A percentile compares a stretch with the other conserved stretches of the same genome.
Conservation (phyloP, 2,329 filamentous ascomycete genomes). For the Alternaria ventricosa region DNA sequence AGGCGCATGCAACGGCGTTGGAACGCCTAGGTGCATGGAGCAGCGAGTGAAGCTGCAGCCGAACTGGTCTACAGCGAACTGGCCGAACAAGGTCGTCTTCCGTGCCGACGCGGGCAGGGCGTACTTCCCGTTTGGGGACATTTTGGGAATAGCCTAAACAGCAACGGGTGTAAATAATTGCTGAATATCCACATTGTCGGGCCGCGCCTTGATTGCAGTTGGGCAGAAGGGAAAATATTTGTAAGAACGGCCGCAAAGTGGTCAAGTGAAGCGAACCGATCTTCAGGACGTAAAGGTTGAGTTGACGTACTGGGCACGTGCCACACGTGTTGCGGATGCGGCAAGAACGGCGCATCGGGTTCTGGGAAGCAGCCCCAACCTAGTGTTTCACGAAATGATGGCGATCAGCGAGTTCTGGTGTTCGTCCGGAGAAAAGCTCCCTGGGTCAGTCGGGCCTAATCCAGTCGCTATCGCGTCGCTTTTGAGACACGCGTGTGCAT, state of each 20-base stretch:
- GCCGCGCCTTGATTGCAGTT: background rate
- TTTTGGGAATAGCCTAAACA: constrained; percentile 4
- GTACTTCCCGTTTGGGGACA: background rate
- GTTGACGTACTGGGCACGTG: constrained; percentile 5
- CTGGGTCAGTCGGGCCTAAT: background rate
- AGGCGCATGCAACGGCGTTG: constrained; percentile 3
- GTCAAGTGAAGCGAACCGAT: background rate
- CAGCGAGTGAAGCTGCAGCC: constrained; percentile 1
- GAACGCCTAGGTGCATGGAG: background rate
- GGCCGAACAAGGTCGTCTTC: background rate
- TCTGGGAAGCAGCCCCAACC: constrained; percentile 4
- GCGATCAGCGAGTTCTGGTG: constrained; percentile 3
- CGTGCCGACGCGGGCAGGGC: constrained; percentile 3
- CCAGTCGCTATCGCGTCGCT: background rate
- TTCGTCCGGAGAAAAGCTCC: background rate
- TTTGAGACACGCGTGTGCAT: background rate
- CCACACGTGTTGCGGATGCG: constrained; percentile 3
- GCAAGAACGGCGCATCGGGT: constrained; percentile 12
- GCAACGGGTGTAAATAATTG: background rate
- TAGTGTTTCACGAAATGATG: background rate
- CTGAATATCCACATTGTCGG: constrained; percentile 1
- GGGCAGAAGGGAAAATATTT: background rate
- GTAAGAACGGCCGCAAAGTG: background rate
- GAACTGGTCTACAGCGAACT: background rate
- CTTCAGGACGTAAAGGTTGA: background rate